Evolutionary conservation across 441 rosid species (phyloP), one percentile per base, ranked within the genome.

Genomic region (Cnidoscolus chayamansa): DNA sequence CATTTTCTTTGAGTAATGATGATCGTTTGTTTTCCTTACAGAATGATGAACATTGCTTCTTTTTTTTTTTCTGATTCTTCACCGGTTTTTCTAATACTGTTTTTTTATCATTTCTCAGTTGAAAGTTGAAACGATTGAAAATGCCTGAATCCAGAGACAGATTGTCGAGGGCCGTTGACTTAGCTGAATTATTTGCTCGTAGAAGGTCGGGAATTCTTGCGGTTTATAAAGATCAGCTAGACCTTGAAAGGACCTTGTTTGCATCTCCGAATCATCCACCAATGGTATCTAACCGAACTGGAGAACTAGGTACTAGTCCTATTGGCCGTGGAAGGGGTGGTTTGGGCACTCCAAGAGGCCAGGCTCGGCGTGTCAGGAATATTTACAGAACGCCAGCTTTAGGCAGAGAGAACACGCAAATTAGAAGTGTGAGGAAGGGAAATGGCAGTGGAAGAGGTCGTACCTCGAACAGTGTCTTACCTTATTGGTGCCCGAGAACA

Each of bases 131-230:
- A 62, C 30, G 45, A 8, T 58, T 19, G 3, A 76, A 2, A 48
- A 92, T 92, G 97, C 76, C 87, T 17, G 91, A 89, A 74, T 72
- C 94, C 8, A 87, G 97, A 75, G 92, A 92, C 65, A 82, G 97
- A 69, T 50, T 88, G 19, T 55, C 63, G 25, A 83, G 88, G 73
- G 76, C 89, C 0, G 80, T 88, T 1, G 97, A 92, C 63, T n/a
- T 88, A 20, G 84, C 86, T 0, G 77, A 74, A 1, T 50, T 80
- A 60, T 87, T 79, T 50, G 77, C 78, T 59, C 85, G 79, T 3
- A 68, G 94, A 72, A 83, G 89, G 1, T 55, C 81, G 0, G 79
- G 61, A 37, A 43, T 19, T 55, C 71, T 66, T 0, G 87, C 88
- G 31, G 54, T 83, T 8, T 71, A 79, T 4, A 64, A 71, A 1